These are phyloP conservation scores for Rhamnella rubrinervis DNA, from an alignment of 331 rosid genomes.

Conservation along the genomic window DNA sequence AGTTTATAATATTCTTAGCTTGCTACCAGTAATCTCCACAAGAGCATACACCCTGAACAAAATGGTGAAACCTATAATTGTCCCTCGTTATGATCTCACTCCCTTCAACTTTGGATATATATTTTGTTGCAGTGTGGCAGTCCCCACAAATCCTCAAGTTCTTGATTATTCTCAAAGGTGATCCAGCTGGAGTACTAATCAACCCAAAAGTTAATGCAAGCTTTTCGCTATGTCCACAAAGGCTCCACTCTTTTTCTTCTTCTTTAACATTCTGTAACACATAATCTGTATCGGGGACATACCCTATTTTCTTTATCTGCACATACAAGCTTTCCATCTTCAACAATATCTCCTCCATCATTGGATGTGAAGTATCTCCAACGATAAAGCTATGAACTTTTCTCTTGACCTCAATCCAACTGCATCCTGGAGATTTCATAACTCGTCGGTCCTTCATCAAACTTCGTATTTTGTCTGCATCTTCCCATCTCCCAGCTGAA, in stretches of 20 bases:
- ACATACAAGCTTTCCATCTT: conserved; percentile 21
- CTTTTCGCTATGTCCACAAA: conserved; percentile 23
- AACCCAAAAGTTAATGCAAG: conserved; percentile 20
- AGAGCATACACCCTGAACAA: conserved; percentile 14
- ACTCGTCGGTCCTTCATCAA: conserved; percentile 20
- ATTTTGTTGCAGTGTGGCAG: conserved; percentile 11
- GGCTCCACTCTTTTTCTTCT: conserved; percentile 9
- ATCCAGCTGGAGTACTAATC: conserved; percentile 11
- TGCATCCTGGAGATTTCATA: conserved; percentile 21
- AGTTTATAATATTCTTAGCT: too few species aligned
- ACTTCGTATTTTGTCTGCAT: conserved; percentile 9
- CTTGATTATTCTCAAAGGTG: conserved; percentile 26
- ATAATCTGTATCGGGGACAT: conserved; percentile 14
- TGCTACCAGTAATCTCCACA: conserved; percentile 13
- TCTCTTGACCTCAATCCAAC: conserved; percentile 25
- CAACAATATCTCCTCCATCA: neutral
- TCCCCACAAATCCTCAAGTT: conserved; percentile 23
- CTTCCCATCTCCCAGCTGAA: conserved; percentile 21
- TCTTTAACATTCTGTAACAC: conserved; percentile 7
- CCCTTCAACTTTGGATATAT: conserved; percentile 13
- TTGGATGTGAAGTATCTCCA: conserved; percentile 16
- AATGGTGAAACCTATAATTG: conserved; percentile 22
- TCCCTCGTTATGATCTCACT: conserved; percentile 24
- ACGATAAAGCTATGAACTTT: conserved; percentile 19
- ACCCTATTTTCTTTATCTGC: conserved; percentile 16